Evolutionary conservation across 768 basidiomycete genomes (phyloP).

Genomic region (Trametes cinnabarina): DNA sequence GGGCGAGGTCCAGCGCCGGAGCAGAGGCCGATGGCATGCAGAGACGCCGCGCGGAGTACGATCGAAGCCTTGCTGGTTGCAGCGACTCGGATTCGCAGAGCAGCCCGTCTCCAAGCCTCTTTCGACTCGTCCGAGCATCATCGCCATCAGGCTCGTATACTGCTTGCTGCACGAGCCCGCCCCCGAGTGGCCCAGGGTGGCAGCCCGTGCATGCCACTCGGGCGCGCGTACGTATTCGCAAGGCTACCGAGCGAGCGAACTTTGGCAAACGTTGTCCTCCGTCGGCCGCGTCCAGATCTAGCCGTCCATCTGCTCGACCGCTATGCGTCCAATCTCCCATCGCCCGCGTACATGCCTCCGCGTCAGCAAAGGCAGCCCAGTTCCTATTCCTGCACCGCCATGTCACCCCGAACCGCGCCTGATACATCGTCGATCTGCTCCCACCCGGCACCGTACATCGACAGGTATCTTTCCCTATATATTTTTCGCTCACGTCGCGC

Average conservation of each 20-base stretch:
- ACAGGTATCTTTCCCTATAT: slow-evolving; percentile 13
- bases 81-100: background rate
- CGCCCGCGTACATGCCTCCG: slow-evolving; percentile 5
- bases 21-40: background rate
- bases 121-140: background rate
- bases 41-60: slow-evolving; percentile 9
- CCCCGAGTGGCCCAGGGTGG: too few relatives aligned
- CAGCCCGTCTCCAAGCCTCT: background rate
- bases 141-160: too few relatives aligned
- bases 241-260: background rate
- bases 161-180: too few relatives aligned
- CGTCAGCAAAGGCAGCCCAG: slow-evolving; percentile 4
- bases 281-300: background rate
- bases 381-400: slow-evolving; percentile 6
- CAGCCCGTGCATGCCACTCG: too few relatives aligned
- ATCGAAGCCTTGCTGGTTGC: slow-evolving; percentile 1
- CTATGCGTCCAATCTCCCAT: background rate
- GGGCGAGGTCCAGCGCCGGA: background rate
- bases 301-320: background rate
- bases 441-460: slow-evolving; percentile 16
- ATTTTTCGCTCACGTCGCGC: slow-evolving; percentile 11
- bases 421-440: slow-evolving; percentile 23
- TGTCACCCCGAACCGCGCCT: slow-evolving; percentile 9
- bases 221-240: too few relatives aligned
- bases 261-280: background rate